Evolutionary conservation across 352 stramenopile species (phyloP).

Genomic region (Globisporangium barbulae): DNA sequence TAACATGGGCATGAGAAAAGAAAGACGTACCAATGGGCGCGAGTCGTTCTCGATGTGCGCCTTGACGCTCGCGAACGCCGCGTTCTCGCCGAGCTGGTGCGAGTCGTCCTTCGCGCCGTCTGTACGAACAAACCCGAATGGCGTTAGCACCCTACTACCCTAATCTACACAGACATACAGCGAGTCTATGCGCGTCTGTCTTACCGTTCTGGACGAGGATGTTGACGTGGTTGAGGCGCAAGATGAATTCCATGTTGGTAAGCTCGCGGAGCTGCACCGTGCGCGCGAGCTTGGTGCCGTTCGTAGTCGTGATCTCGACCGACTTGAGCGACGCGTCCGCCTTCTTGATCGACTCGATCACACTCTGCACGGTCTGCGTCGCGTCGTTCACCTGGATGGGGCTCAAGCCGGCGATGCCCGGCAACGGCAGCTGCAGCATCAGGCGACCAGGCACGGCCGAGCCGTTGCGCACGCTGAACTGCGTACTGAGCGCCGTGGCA

Average conservation of each 20-base stretch:
- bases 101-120: conserved; percentile 31
- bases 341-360: conserved; percentile 52
- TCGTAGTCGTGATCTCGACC: conserved; percentile 61
- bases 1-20: neutral
- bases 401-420: conserved; percentile 49
- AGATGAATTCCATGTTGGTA: conserved; percentile 60
- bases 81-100: conserved; percentile 34
- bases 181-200: neutral
- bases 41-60: conserved; percentile 56
- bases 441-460: conserved; percentile 35
- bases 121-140: neutral
- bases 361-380: conserved; percentile 37
- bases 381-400: conserved; percentile 39
- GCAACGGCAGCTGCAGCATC: conserved; percentile 58
- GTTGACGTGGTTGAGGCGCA: conserved; percentile 68
- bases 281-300: conserved; percentile 64
- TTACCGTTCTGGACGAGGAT: conserved; percentile 50
- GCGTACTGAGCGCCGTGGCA: conserved; percentile 22
- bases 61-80: conserved; percentile 67
- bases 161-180: neutral
- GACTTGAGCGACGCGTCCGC: conserved; percentile 54
- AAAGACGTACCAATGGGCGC: conserved; percentile 38
- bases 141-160: neutral
- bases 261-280: conserved; percentile 61
- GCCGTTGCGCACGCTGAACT: conserved; percentile 48